Percentiles rank a stretch among this genome's conserved stretches.
phyloP scores from a whole-genome alignment of 176 grass and related monocot species.

The Hordeum marinum region DNA sequence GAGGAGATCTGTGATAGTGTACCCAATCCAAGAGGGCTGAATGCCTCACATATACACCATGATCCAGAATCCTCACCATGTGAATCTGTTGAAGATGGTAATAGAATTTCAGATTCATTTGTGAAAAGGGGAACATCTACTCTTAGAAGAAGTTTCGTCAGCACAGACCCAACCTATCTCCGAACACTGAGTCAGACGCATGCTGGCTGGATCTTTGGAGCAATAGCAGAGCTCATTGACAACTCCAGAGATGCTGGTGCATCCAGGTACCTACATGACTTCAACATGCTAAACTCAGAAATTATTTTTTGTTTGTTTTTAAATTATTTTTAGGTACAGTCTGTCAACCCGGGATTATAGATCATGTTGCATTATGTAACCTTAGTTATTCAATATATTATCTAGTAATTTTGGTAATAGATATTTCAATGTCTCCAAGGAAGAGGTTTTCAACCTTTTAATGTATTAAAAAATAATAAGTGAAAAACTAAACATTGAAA shows the following conservation, averaged over 20 bases:
- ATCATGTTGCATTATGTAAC: constrained; percentile 4
- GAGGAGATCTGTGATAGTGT: constrained; percentile 56
- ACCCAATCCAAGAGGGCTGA: constrained; percentile 14
- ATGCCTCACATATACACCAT: constrained; percentile 27
- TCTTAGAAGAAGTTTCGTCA: constrained; percentile 51
- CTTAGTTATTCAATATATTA: constrained; percentile 8
- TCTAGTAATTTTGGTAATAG: not conserved
- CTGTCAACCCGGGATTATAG: not conserved
- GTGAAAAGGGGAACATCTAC: constrained; percentile 16
- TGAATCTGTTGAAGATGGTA: constrained; percentile 41
- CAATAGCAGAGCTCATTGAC: constrained; percentile 85
- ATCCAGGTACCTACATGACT: constrained; percentile 46
- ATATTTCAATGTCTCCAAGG: constrained; percentile 4
- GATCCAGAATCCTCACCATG: constrained; percentile 30
- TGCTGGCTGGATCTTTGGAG: constrained; percentile 90
- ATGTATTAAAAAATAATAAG: not conserved
- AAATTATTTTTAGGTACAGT: not conserved
- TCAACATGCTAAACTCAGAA: constrained; percentile 1
- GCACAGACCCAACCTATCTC: constrained; percentile 74
- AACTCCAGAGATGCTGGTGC: constrained; percentile 85
- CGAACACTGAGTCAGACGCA: constrained; percentile 82
- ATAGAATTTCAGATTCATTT: constrained; percentile 24
- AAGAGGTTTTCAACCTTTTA: not conserved
- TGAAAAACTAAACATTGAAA: not conserved
- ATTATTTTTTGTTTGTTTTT: not conserved